phyloP scores from a whole-genome alignment of 805 yeast genomes.

The Candida argentea region DNA sequence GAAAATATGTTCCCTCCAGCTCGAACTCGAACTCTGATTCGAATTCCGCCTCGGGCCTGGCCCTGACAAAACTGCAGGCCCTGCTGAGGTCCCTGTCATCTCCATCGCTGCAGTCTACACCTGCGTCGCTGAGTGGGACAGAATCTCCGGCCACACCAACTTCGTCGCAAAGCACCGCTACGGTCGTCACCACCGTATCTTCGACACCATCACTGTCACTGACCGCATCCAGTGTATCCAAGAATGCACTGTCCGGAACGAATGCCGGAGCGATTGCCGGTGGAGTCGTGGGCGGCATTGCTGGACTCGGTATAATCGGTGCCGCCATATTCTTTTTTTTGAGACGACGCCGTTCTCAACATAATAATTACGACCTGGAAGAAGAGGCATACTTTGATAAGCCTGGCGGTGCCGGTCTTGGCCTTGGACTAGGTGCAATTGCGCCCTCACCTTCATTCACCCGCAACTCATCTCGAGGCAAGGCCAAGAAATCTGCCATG shows the following conservation, averaged over 20 bases:
- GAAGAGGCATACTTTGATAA: slow-evolving; percentile 26
- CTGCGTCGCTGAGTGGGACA: slow-evolving; percentile 3
- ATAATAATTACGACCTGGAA: slow-evolving; percentile 43
- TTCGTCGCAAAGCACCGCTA: slow-evolving; percentile 2
- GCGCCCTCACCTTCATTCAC: slow-evolving; percentile 21
- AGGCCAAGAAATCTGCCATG: slow-evolving; percentile 20
- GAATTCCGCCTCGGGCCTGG: not conserved
- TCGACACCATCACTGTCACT: slow-evolving; percentile 1
- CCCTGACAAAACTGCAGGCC: not conserved
- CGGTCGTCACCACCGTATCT: slow-evolving; percentile 1
- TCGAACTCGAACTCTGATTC: too few relatives aligned
- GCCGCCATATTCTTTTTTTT: slow-evolving; percentile 20
- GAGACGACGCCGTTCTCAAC: slow-evolving; percentile 24
- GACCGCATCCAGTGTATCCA: too few relatives aligned
- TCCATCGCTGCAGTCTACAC: slow-evolving; percentile 4
- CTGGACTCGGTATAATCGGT: slow-evolving; percentile 17
- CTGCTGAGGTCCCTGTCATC: not conserved
- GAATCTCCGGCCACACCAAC: not conserved
- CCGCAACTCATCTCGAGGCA: slow-evolving; percentile 26
- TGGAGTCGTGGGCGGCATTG: slow-evolving; percentile 36
- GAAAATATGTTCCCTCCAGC: slow-evolving; percentile 5
- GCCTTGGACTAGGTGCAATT: too few relatives aligned
- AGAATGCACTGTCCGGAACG: too few relatives aligned
- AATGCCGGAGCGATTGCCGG: slow-evolving; percentile 34
- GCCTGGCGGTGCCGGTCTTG: slow-evolving; percentile 2